Evolutionary conservation across 768 basidiomycete species (phyloP).

Genomic region (Phylloporus rhodoxanthus): DNA sequence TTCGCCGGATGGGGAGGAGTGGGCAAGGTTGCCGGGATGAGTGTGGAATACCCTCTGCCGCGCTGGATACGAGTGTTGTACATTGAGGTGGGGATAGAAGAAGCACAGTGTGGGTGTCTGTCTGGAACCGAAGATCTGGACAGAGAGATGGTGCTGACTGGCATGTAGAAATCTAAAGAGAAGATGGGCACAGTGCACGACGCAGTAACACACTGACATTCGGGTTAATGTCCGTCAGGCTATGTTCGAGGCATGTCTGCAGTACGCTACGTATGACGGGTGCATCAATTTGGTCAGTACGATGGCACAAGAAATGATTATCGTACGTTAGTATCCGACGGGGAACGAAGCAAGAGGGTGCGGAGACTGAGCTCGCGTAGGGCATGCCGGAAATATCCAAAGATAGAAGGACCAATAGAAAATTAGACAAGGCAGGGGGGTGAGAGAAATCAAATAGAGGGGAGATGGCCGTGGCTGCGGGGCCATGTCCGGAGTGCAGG

Average conservation of each 20-base stretch:
- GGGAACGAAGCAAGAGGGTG: not conserved
- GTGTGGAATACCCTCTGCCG: constrained; percentile 19
- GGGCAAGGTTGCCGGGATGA: not conserved
- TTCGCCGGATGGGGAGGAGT: not conserved
- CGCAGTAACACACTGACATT: constrained; percentile 3
- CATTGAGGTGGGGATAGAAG: not conserved
- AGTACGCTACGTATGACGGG: not conserved
- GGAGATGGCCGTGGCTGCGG: not conserved
- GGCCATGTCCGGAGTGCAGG: not conserved
- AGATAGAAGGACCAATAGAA: not conserved
- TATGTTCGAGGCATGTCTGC: not conserved
- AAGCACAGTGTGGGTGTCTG: not conserved
- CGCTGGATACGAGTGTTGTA: not conserved
- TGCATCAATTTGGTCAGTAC: not conserved
- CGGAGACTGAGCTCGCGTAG: not conserved
- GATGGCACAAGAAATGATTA: not conserved
- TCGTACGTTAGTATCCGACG: not conserved
- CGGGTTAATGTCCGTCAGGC: constrained; percentile 22
- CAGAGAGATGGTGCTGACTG: not conserved
- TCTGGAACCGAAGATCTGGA: constrained; percentile 15
- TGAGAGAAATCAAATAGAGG: not conserved
- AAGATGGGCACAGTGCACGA: constrained; percentile 7
- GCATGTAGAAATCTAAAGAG: constrained; percentile 11
- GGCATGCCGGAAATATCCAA: not conserved
- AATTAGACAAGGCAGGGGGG: not conserved